Percentiles rank a stretch among this genome's conserved stretches.
Evolutionary conservation across 805 yeast species (phyloP).

Genomic region (Lachancea thermotolerans): DNA sequence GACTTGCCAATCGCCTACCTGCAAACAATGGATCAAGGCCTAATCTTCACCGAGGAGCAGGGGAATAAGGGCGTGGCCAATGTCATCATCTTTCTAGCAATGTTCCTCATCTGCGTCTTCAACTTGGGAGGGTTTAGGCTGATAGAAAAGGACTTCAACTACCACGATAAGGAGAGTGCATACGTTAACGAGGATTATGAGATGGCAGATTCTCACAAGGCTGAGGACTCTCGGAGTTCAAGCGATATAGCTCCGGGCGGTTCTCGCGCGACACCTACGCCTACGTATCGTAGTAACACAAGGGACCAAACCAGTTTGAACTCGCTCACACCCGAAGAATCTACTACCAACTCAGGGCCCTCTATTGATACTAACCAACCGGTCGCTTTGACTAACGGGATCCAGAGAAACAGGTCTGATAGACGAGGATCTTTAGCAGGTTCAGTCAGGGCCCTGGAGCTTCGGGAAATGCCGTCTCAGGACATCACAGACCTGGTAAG

Average conservation of each 20-base stretch:
- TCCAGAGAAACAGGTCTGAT: no score
- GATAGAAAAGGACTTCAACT: conserved; percentile 59
- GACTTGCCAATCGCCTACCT: conserved; percentile 74
- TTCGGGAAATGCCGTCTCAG: conserved; percentile 37
- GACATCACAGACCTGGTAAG: conserved; percentile 40
- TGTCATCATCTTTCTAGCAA: conserved; percentile 67
- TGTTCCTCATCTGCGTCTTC: conserved; percentile 60
- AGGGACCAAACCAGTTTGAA: neutral
- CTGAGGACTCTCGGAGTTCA: neutral
- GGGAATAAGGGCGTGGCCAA: conserved; percentile 78
- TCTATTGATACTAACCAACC: conserved; percentile 2
- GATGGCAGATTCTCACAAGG: conserved; percentile 5
- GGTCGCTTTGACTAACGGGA: conserved; percentile 1
- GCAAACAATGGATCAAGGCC: conserved; percentile 59
- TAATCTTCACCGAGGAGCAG: conserved; percentile 48
- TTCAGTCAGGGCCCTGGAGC: conserved; percentile 18
- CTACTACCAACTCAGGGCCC: neutral
- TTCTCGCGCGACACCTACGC: neutral
- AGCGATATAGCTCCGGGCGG: neutral
- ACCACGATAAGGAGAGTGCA: conserved; percentile 23
- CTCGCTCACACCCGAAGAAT: neutral
- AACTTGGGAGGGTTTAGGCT: conserved; percentile 69
- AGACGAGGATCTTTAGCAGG: conserved; percentile 2
- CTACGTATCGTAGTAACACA: neutral
- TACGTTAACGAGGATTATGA: conserved; percentile 11